Base-by-base conservation (phyloP, 2,329 filamentous ascomycete species). In the Cryphonectria japonica region DNA sequence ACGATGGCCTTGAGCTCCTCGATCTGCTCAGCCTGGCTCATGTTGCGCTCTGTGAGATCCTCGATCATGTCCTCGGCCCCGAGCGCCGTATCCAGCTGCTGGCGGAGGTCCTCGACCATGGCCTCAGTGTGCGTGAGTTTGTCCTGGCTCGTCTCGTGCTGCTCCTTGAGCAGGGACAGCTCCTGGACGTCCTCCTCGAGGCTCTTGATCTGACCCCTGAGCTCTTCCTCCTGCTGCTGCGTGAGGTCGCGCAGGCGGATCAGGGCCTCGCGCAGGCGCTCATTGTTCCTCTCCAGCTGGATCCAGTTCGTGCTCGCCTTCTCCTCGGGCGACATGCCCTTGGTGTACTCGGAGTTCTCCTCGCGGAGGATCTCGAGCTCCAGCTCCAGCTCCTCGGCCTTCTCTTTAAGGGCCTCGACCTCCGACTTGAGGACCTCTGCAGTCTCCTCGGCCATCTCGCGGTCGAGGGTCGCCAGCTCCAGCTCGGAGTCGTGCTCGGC, bases 361-460 rank as follows among this genome's bases (percentile, higher is more conserved):
- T 96, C 93, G 54, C 89, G 88, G 19, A 98, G 82, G 52, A 98
- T 91, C 61, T 98, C 95, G 0, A 95, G 87, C 78, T 99, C 95
- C 13, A 98, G 84, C 76, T 96, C 91, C 9, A 97, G 84, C 79
- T 98, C 95, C 79, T 98, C 95, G 1, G 90, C 82, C 77, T 91
- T 94, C 71, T 88, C 83, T 77, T 93, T 93, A 68, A 97, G 80
- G 2, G 89, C 87, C 52, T 97, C 93, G 34, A 97, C 83, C 78
- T 99, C 95, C 1, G 88, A 87, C 79, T 94, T 96, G 66, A 92
- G 85, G 26, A 92, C 89, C 75, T 98, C 96, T 0, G 93, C 92
- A 60, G 91, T 94, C 81, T 98, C 95, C 80, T 99, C 95, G 0
- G 96, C 96, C 93, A 98, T 97, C 80, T 99, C 95, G 61, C 93